A percentile compares a stretch with the other conserved stretches of the same genome.
Evolutionary conservation across 148 eudicot genomes (phyloP).

Genomic region (Vaccinium darrowii): DNA sequence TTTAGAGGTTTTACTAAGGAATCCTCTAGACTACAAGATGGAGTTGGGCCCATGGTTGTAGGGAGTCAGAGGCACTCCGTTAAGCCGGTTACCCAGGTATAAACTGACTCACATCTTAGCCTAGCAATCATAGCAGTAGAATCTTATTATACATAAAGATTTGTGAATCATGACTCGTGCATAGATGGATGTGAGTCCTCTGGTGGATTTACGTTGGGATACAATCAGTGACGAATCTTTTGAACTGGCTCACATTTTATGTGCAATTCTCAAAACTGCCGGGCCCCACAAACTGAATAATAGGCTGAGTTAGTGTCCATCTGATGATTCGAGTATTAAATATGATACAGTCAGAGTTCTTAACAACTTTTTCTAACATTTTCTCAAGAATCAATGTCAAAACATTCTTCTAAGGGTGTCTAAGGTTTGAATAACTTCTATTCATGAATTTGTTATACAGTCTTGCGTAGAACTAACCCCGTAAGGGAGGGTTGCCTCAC

Average conservation of each 20-base stretch:
- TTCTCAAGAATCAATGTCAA: neutral
- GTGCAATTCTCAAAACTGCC: neutral
- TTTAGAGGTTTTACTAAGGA: neutral
- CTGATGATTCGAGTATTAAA: neutral
- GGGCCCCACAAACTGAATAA: neutral
- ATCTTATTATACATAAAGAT: neutral
- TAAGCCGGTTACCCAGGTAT: neutral
- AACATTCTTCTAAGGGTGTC: neutral
- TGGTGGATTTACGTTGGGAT: neutral
- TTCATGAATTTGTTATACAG: neutral
- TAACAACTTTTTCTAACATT: neutral
- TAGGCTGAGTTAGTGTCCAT: neutral
- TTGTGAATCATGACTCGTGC: neutral
- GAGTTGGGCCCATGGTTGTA: slow-evolving; percentile 6
- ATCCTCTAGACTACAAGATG: neutral
- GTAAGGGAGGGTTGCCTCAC: neutral
- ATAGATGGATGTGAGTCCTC: neutral
- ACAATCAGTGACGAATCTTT: neutral
- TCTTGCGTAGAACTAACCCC: neutral
- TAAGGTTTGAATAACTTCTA: neutral
- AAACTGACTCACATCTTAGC: neutral
- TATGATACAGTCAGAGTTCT: neutral
- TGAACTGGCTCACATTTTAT: neutral
- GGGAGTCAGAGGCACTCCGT: neutral
- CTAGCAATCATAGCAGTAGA: neutral